Conservation (phyloP, 148 eudicot species). For the Silene conica region DNA sequence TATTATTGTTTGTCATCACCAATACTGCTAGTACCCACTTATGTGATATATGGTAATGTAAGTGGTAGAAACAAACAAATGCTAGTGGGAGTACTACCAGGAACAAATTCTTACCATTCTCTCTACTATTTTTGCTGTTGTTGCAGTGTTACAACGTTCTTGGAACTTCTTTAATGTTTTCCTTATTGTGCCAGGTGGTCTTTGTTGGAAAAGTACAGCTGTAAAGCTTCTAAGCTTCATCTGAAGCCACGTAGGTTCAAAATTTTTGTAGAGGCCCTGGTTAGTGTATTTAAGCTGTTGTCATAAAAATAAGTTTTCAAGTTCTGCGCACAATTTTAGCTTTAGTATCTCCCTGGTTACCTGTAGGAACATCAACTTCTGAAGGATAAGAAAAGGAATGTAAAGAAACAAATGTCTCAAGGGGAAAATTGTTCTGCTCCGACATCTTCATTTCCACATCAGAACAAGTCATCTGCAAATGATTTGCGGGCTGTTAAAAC, state of each 20-base stretch:
- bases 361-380: constrained; percentile 85
- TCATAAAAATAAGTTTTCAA: background rate
- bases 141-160: background rate
- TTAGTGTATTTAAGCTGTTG: constrained; percentile 36
- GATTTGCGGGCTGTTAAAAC: constrained; percentile 51
- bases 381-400: constrained; percentile 77
- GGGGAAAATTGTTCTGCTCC: constrained; percentile 51
- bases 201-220: constrained; percentile 85
- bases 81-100: background rate
- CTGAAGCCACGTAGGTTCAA: constrained; percentile 96
- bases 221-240: constrained; percentile 98
- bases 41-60: background rate
- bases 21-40: background rate
- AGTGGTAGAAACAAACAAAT: background rate
- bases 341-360: constrained; percentile 22
- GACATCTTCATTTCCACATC: constrained; percentile 40
- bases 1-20: too few relatives aligned
- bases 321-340: constrained; percentile 16
- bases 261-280: constrained; percentile 87
- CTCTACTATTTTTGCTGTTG: background rate
- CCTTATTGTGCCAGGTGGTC: constrained; percentile 73
- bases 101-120: background rate
- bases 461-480: constrained; percentile 44
- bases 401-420: constrained; percentile 52
- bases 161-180: constrained; percentile 7